Percentiles rank a stretch among this genome's conserved stretches.
phyloP scores from a whole-genome alignment of 2,329 filamentous ascomycete species.

The Colletotrichum tropicicola region DNA sequence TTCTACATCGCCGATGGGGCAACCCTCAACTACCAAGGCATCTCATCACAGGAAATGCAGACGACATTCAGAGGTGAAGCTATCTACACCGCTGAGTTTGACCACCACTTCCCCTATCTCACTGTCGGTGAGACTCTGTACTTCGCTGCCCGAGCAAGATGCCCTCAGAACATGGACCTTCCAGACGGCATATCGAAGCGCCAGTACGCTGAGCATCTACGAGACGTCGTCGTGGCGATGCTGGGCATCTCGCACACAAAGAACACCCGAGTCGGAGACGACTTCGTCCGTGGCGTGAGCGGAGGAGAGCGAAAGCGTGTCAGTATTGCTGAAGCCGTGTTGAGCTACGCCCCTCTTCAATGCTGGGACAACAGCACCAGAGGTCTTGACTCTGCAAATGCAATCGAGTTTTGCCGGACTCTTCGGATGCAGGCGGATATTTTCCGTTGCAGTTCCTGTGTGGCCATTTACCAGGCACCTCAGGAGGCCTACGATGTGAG shows the following conservation, averaged over 20 bases:
- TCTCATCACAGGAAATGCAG: neutral
- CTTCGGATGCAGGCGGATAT: conserved; percentile 38
- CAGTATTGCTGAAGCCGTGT: conserved; percentile 43
- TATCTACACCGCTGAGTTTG: conserved; percentile 73
- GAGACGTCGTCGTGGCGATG: conserved; percentile 62
- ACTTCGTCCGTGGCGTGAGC: conserved; percentile 61
- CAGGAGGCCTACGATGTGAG: conserved; percentile 62
- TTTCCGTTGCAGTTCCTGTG: conserved; percentile 34
- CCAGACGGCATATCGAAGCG: conserved; percentile 49
- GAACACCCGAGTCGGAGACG: conserved; percentile 63
- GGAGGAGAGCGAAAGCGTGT: conserved; percentile 60
- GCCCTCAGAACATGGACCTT: conserved; percentile 54
- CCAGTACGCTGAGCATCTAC: conserved; percentile 55
- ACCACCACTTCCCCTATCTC: conserved; percentile 68
- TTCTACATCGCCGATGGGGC: conserved; percentile 46
- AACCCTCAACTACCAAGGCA: conserved; percentile 26
- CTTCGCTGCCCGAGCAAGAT: conserved; percentile 66
- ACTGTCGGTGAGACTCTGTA: conserved; percentile 68
- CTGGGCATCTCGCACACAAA: conserved; percentile 64
- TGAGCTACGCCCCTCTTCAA: conserved; percentile 38
- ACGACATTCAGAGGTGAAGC: conserved; percentile 60
- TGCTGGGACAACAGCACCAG: conserved; percentile 58
- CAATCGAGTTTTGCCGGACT: conserved; percentile 34
- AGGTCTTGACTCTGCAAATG: conserved; percentile 44
- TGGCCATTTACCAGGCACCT: conserved; percentile 67